A percentile compares a stretch with the other conserved stretches of the same genome.
These are phyloP conservation scores for Kuraishia cidri DNA, from an alignment of 805 yeast species.

Conservation along the genomic window DNA sequence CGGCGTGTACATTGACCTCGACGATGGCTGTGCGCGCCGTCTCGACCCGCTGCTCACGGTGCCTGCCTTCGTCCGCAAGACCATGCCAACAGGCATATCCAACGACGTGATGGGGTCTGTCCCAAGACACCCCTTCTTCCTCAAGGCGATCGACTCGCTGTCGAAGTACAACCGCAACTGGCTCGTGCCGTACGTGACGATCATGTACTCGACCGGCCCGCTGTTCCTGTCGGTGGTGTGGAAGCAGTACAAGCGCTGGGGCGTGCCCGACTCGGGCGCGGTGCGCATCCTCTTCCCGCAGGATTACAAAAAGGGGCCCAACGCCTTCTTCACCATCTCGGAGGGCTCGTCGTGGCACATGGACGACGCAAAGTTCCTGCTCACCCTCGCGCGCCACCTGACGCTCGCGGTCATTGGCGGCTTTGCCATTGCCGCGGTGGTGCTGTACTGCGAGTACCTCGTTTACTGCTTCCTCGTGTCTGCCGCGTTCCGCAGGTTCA, in stretches of 20 bases:
- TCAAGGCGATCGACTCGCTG: conserved; percentile 57
- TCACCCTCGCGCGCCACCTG: conserved; percentile 67
- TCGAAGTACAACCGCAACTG: conserved; percentile 62
- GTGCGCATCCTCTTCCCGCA: conserved; percentile 64
- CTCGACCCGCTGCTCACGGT: conserved; percentile 75
- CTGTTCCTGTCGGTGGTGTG: conserved; percentile 77
- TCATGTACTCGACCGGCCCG: conserved; percentile 93
- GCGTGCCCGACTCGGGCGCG: conserved; percentile 53
- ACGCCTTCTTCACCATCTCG: conserved; percentile 65
- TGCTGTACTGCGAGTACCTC: conserved; percentile 38
- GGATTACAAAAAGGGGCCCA: conserved; percentile 55
- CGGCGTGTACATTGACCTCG: conserved; percentile 85
- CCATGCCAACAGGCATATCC: conserved; percentile 84
- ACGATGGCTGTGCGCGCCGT: conserved; percentile 75
- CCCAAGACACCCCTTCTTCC: conserved; percentile 80
- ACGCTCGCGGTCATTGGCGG: conserved; percentile 66
- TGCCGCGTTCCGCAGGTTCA: conserved; percentile 10
- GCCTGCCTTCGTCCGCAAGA: conserved; percentile 82
- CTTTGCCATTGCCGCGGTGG: conserved; percentile 40
- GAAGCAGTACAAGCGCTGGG: conserved; percentile 82
- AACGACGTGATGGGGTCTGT: conserved; percentile 90
- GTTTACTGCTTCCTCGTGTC: conserved; percentile 25
- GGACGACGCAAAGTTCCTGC: conserved; percentile 77
- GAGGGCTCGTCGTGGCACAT: conserved; percentile 91
- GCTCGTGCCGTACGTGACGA: conserved; percentile 81